Percentiles rank a stretch among this genome's conserved stretches.
These are phyloP conservation scores for Microthyrium microscopicum DNA, from an alignment of 2,329 filamentous ascomycete genomes.

Conservation along the genomic window DNA sequence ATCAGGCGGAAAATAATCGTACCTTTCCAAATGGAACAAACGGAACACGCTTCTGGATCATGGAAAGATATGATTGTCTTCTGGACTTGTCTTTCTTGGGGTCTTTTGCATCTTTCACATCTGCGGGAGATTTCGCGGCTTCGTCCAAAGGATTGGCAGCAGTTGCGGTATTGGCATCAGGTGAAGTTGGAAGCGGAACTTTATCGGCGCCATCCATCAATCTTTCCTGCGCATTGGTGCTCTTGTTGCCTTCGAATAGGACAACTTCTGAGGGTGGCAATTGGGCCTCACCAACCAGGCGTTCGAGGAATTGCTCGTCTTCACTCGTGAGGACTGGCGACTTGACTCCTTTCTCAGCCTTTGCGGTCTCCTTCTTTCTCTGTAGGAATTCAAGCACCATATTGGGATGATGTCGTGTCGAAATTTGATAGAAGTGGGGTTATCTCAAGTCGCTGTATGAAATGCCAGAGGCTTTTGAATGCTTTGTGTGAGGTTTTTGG, in stretches of 20 bases:
- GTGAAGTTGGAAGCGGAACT: slow-evolving; percentile 33
- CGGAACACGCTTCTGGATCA: background rate
- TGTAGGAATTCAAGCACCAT: too few relatives aligned
- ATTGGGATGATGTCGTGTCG: too few relatives aligned
- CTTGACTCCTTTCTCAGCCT: slow-evolving; percentile 11
- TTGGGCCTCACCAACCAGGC: slow-evolving; percentile 27
- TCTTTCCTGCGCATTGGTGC: slow-evolving; percentile 29
- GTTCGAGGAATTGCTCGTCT: slow-evolving; percentile 40
- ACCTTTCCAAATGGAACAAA: slow-evolving; percentile 3
- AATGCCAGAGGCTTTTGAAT: too few relatives aligned
- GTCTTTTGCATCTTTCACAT: background rate
- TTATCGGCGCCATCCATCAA: slow-evolving; percentile 29
- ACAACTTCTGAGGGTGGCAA: slow-evolving; percentile 21
- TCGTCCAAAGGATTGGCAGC: too few relatives aligned
- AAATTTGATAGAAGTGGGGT: too few relatives aligned
- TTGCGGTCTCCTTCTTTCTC: too few relatives aligned
- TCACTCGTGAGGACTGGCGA: slow-evolving; percentile 40
- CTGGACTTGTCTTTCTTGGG: background rate
- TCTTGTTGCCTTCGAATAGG: slow-evolving; percentile 19
- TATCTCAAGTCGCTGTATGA: too few relatives aligned
- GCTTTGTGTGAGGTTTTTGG: too few relatives aligned
- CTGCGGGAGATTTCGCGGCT: background rate
- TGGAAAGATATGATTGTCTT: background rate
- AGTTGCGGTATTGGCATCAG: slow-evolving; percentile 15
- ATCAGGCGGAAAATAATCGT: too few relatives aligned